Evolutionary conservation across 2,329 filamentous ascomycete genomes (phyloP), one percentile per base, ranked within the genome.

Genomic region (Ophiostoma populinum): DNA sequence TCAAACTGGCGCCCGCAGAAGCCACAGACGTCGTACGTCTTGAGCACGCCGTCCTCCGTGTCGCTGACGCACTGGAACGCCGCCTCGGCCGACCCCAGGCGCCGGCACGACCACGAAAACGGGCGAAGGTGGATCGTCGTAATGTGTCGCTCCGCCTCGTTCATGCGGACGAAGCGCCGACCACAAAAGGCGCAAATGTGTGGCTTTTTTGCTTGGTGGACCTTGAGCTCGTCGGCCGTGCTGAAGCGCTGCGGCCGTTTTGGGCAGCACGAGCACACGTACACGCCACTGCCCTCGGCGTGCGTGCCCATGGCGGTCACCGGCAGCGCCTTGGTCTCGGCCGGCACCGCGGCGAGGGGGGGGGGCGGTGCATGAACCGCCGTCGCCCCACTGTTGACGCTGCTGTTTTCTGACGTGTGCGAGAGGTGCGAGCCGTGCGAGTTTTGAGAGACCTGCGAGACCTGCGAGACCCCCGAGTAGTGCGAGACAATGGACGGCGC

Each of bases 121-220:
- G 41, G 43, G 21, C 42, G 38, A 25, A 42, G 25, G 12, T 45
- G 43, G 26, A 45, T 45, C 3, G 43, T 43, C 16, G 38, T 42
- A 8, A 45, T 45, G 20, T 45, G 43, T 1, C 43, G 41, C 39
- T 45, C 43, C 5, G 43, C 42, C 17, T 45, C 43, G 35, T 45
- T 45, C 43, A 45, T 45, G 16, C 43, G 43, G 27, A 37, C 40
- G 22, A 45, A 45, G 0, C 43, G 40, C 3, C 42, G 43, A 6
- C 38, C 32, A 24, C 43, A 45, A n/a, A 42, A 43, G 3, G 43
- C 43, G 19, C 43, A 45, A 15, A 45, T 45, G 24, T 45, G 43
- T 13, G 43, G 43, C 26, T 45, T 45, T 31, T 43, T 43, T 3
- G 32, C 37, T 32, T 45, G 38, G 30, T 45, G 43, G 2, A 32